phyloP scores from a whole-genome alignment of 139 green algal species.

The Chlorella sp. region DNA sequence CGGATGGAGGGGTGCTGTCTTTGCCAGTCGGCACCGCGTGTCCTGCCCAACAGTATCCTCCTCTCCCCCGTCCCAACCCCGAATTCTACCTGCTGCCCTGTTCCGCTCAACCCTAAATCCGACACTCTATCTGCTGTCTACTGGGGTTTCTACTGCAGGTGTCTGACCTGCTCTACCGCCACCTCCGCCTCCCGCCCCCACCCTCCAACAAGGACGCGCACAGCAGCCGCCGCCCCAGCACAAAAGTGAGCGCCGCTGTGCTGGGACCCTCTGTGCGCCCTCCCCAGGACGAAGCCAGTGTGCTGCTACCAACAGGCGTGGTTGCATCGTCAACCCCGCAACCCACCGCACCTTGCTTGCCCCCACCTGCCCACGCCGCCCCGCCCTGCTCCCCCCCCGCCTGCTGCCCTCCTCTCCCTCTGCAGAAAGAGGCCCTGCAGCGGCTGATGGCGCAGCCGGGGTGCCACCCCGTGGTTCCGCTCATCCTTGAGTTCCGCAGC shows the following conservation, averaged over 20 bases:
- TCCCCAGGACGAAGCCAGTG: background rate
- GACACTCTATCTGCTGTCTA: background rate
- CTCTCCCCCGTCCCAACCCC: background rate
- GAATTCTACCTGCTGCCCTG: background rate
- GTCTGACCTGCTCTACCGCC: slow-evolving; percentile 5
- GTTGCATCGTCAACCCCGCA: background rate
- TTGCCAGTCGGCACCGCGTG: background rate
- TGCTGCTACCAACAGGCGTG: background rate
- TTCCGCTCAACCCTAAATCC: too few relatives aligned
- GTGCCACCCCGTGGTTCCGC: slow-evolving; percentile 55
- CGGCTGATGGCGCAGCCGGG: slow-evolving; percentile 45
- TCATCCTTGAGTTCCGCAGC: slow-evolving; percentile 67
- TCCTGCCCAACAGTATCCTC: background rate
- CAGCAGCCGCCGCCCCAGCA: background rate
- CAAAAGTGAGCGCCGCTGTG: background rate
- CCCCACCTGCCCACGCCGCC: background rate
- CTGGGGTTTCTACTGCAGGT: background rate
- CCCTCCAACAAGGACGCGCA: background rate
- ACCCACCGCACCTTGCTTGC: background rate
- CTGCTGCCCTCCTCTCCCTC: background rate
- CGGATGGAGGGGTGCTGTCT: background rate
- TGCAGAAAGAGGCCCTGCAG: slow-evolving; percentile 59
- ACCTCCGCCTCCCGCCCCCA: slow-evolving; percentile 20
- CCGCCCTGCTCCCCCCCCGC: background rate
- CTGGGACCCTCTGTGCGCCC: background rate